Evolutionary conservation across 2,329 filamentous ascomycete genomes (phyloP).

Genomic region (Monilinia fructigena): DNA sequence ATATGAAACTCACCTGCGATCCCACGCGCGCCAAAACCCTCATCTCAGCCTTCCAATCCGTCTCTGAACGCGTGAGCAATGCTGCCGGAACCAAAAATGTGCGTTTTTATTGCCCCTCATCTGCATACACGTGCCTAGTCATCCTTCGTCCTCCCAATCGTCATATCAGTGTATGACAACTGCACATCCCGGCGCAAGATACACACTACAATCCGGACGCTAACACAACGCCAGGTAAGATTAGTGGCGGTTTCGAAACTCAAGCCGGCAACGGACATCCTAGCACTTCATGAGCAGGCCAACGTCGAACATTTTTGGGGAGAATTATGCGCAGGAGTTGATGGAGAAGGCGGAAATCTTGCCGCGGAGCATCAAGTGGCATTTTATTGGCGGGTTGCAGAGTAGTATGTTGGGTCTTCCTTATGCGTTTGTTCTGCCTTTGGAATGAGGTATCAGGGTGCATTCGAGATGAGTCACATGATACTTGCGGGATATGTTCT

Average conservation of each 20-base stretch:
- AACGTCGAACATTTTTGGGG: constrained; percentile 81
- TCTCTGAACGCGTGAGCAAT: constrained; percentile 57
- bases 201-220: neutral
- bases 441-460: neutral
- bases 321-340: constrained; percentile 94
- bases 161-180: too few species aligned
- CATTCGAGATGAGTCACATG: constrained; percentile 10
- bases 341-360: constrained; percentile 79
- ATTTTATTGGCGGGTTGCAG: constrained; percentile 94
- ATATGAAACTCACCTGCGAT: constrained; percentile 56
- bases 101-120: constrained; percentile 39
- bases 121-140: neutral
- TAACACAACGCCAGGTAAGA: constrained; percentile 57
- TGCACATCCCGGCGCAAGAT: neutral
- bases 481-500: neutral
- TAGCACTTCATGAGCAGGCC: constrained; percentile 67
- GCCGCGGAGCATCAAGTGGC: constrained; percentile 78
- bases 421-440: neutral
- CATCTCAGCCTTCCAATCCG: constrained; percentile 58
- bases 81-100: constrained; percentile 56
- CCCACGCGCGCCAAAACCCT: constrained; percentile 61
- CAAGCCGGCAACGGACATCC: constrained; percentile 88
- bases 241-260: constrained; percentile 95
- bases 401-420: constrained; percentile 52
- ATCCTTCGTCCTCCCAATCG: neutral